Percentiles rank a stretch among this genome's conserved stretches.
Evolutionary conservation across 1,284 basidiomycete genomes (phyloP).

Genomic region (Naganishia cerealis): DNA sequence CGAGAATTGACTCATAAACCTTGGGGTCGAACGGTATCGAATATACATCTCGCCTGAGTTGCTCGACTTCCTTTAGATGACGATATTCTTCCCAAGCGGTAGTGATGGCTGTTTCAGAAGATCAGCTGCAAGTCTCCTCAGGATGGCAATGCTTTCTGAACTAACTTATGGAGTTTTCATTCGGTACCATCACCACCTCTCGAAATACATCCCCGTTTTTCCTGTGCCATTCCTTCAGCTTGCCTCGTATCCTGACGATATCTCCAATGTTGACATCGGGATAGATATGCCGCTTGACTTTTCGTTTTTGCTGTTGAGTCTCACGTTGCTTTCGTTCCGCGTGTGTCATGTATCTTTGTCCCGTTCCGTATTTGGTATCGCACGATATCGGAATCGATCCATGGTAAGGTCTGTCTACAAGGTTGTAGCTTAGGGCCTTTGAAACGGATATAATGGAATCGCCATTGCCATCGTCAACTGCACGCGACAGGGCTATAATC

Average conservation of each 20-base stretch:
- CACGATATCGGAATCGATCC: background rate
- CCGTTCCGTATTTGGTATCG: background rate
- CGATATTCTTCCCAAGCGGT: constrained; percentile 20
- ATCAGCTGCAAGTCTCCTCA: background rate
- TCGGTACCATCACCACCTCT: constrained; percentile 12
- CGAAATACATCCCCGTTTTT: constrained; percentile 24
- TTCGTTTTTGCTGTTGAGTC: background rate
- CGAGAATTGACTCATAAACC: constrained; percentile 14
- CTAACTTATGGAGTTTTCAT: constrained; percentile 11
- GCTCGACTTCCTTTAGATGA: constrained; percentile 13
- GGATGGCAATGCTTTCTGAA: background rate
- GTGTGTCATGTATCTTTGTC: constrained; percentile 3
- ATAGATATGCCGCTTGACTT: constrained; percentile 25
- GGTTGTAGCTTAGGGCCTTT: constrained; percentile 16
- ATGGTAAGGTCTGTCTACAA: background rate
- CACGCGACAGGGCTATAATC: background rate
- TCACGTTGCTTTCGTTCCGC: constrained; percentile 7
- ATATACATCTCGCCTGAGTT: constrained; percentile 10
- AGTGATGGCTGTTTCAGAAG: background rate
- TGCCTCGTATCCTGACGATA: constrained; percentile 24
- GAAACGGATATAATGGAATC: constrained; percentile 8
- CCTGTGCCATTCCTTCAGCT: constrained; percentile 31
- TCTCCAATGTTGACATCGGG: constrained; percentile 25
- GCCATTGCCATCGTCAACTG: constrained; percentile 33
- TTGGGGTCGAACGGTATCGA: constrained; percentile 9